Evolutionary conservation across 169 alveolate genomes (phyloP).

Genomic region (Amoebophrya sp.): DNA sequence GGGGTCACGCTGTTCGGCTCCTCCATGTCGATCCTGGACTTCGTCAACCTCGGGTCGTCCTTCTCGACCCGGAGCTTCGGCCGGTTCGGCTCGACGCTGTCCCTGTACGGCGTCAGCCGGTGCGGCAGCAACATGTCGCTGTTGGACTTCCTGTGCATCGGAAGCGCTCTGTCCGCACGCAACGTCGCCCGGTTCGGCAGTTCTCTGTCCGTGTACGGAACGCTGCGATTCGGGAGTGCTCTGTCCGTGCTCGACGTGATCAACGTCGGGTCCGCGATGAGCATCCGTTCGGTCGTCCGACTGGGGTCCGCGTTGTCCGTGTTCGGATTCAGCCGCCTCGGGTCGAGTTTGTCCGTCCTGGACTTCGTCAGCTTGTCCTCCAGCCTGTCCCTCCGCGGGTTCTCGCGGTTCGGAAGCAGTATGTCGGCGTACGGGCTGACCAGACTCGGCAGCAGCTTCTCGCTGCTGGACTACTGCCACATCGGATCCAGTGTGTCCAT

Average conservation of each 20-base stretch:
- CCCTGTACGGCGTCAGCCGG: conserved; percentile 1
- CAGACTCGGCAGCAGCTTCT: neutral
- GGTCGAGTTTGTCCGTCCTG: neutral
- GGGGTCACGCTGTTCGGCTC: conserved; percentile 21
- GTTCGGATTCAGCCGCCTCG: neutral
- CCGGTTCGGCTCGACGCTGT: neutral
- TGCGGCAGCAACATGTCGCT: neutral
- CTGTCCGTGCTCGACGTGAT: neutral
- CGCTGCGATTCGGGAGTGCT: neutral
- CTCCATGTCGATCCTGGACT: neutral
- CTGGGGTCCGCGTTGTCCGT: conserved; percentile 6
- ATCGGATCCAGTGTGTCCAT: neutral
- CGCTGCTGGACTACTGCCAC: neutral
- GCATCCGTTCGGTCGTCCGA: neutral
- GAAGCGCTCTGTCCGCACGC: neutral
- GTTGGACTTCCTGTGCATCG: conserved; percentile 27
- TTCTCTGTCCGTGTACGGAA: neutral
- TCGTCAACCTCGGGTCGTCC: neutral
- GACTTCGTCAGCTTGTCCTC: conserved; percentile 7
- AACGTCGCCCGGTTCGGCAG: neutral
- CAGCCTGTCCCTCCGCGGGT: neutral
- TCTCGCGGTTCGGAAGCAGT: conserved; percentile 3
- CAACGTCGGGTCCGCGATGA: neutral
- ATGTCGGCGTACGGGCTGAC: neutral
- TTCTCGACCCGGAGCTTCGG: neutral